phyloP scores from a whole-genome alignment of 2,329 filamentous ascomycete species.

The Aureobasidium pullulans region DNA sequence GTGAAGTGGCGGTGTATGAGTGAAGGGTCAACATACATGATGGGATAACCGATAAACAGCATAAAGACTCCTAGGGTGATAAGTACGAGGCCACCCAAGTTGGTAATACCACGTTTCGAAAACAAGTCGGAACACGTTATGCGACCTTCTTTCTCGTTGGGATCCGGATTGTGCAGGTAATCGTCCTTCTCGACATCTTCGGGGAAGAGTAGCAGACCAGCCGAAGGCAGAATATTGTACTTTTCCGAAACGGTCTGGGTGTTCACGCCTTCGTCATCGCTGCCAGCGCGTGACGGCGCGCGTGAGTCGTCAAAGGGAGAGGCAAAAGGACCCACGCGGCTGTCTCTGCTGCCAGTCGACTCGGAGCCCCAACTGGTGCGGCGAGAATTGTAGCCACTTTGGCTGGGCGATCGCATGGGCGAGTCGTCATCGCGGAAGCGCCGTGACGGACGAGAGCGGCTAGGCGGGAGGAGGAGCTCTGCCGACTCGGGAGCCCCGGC shows the following conservation, averaged over 20 bases:
- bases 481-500: constrained; percentile 35
- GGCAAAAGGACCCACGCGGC: constrained; percentile 41
- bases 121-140: constrained; percentile 55
- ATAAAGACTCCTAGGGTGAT: constrained; percentile 54
- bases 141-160: constrained; percentile 52
- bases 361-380: constrained; percentile 61
- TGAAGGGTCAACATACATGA: constrained; percentile 44
- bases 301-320: constrained; percentile 55
- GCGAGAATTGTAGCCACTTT: constrained; percentile 49
- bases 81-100: constrained; percentile 55
- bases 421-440: constrained; percentile 47
- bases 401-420: constrained; percentile 41
- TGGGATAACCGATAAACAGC: constrained; percentile 62
- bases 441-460: constrained; percentile 37
- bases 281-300: constrained; percentile 52
- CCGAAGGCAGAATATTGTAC: constrained; percentile 63
- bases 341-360: constrained; percentile 44
- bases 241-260: constrained; percentile 68
- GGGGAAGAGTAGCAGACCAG: constrained; percentile 59
- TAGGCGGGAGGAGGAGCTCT: constrained; percentile 45
- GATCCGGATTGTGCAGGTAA: constrained; percentile 63
- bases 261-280: constrained; percentile 58
- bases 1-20: neutral
- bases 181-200: constrained; percentile 70
- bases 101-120: constrained; percentile 55